A percentile compares a stretch with the other conserved stretches of the same genome.
Evolutionary conservation across 768 basidiomycete genomes (phyloP).

Genomic region (Fibroporia radiculosa): DNA sequence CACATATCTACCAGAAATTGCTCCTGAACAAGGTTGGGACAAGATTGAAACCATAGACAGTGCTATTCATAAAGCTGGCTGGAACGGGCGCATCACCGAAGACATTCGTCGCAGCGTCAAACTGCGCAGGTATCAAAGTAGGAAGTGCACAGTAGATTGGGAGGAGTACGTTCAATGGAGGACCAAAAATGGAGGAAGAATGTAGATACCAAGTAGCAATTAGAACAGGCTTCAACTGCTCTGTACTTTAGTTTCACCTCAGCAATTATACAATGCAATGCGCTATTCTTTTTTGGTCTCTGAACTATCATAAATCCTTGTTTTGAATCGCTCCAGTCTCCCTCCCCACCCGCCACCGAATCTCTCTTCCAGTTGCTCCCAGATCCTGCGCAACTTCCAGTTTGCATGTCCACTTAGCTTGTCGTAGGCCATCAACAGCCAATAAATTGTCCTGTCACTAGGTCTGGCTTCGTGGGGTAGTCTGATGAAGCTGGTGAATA

Average conservation of each 20-base stretch:
- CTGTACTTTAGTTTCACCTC: not conserved
- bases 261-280: conserved; percentile 1
- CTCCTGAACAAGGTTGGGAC: conserved; percentile 90
- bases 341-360: conserved; percentile 43
- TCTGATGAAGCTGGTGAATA: conserved; percentile 60
- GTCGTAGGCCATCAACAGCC: conserved; percentile 61
- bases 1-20: conserved; percentile 90
- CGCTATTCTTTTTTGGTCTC: conserved; percentile 8
- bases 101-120: conserved; percentile 68
- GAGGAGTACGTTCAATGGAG: conserved; percentile 77
- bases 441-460: conserved; percentile 45
- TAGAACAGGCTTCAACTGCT: not conserved
- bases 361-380: conserved; percentile 45
- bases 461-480: conserved; percentile 39
- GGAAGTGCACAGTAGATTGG: conserved; percentile 59
- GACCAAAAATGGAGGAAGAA: conserved; percentile 34
- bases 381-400: conserved; percentile 44
- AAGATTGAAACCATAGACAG: conserved; percentile 85
- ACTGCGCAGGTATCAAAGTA: conserved; percentile 79
- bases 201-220: conserved; percentile 13
- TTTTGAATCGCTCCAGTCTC: conserved; percentile 36
- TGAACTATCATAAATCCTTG: conserved; percentile 25
- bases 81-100: conserved; percentile 75
- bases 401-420: conserved; percentile 49
- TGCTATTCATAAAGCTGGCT: conserved; percentile 92